Percentiles rank a stretch among this genome's conserved stretches.
phyloP scores from a whole-genome alignment of 495 filamentous ascomycete genomes.

The Aspergillus nidulans region DNA sequence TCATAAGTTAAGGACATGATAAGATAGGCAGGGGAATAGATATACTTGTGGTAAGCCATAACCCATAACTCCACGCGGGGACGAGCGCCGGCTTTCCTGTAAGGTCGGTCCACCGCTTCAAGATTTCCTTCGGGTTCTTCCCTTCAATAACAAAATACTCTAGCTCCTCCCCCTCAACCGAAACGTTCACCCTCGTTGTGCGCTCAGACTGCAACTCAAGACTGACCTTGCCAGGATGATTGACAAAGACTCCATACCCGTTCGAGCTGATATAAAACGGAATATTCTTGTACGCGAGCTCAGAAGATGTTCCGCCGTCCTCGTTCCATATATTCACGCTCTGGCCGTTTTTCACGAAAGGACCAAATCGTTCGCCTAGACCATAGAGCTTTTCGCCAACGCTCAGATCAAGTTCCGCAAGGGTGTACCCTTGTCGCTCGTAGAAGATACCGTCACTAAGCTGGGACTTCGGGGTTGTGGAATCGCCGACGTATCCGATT shows the following conservation, averaged over 20 bases:
- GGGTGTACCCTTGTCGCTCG: constrained; percentile 54
- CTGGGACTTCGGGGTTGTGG: constrained; percentile 45
- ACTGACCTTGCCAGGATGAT: constrained; percentile 54
- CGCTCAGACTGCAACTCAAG: constrained; percentile 66
- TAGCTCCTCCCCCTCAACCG: constrained; percentile 56
- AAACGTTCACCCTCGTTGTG: constrained; percentile 59
- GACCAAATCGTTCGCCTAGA: constrained; percentile 66
- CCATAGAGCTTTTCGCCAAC: constrained; percentile 68
- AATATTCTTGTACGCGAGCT: constrained; percentile 72
- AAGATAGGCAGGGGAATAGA: neutral
- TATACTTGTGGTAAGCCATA: constrained; percentile 62
- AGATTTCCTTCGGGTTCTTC: constrained; percentile 60
- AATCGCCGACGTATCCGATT: constrained; percentile 52
- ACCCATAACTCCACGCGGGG: constrained; percentile 65
- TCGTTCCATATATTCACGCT: constrained; percentile 65
- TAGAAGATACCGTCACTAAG: constrained; percentile 51
- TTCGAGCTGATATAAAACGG: constrained; percentile 65
- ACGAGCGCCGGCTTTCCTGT: constrained; percentile 57
- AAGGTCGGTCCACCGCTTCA: constrained; percentile 57
- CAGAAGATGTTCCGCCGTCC: constrained; percentile 66
- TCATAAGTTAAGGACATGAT: neutral
- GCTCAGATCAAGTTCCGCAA: constrained; percentile 56
- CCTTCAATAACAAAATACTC: constrained; percentile 63
- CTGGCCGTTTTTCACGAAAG: constrained; percentile 67
- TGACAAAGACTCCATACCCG: constrained; percentile 70